Evolutionary conservation across 768 basidiomycete genomes (phyloP).

Genomic region (Agrocybe praecox): DNA sequence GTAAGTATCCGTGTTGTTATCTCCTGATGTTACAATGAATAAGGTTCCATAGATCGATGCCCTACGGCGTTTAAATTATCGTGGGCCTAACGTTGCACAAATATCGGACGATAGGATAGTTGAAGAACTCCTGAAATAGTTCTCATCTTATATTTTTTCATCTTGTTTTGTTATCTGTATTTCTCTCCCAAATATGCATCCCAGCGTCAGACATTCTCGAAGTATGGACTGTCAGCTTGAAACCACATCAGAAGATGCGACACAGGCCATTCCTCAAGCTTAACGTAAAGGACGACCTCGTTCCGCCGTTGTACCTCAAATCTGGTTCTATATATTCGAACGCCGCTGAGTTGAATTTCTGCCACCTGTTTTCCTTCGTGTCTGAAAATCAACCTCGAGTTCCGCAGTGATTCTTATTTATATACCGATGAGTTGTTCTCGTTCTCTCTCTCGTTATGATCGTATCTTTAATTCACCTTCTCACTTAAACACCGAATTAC

Average conservation of each 20-base stretch:
- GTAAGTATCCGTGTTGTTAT: slow-evolving; percentile 50
- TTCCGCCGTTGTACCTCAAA: neutral
- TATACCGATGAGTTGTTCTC: neutral
- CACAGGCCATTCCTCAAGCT: neutral
- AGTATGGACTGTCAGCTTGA: neutral
- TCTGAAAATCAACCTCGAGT: neutral
- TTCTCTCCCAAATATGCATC: neutral
- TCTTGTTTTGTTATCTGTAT: slow-evolving; percentile 9
- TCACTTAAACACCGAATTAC: neutral
- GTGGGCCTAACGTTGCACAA: slow-evolving; percentile 77
- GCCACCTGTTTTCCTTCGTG: neutral
- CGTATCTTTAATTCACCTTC: neutral
- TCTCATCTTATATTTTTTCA: slow-evolving; percentile 3
- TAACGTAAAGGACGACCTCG: neutral
- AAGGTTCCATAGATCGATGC: slow-evolving; percentile 71
- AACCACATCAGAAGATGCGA: neutral
- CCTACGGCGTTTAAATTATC: slow-evolving; percentile 86
- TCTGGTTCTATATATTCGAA: neutral
- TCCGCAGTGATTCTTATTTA: slow-evolving; percentile 1
- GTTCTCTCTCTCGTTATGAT: neutral
- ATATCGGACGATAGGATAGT: slow-evolving; percentile 84
- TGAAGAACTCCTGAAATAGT: slow-evolving; percentile 77
- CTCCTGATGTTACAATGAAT: neutral
- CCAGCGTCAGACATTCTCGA: neutral
- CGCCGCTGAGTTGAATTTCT: neutral